phyloP scores from a whole-genome alignment of 345 rosid genomes.

The Salix suchowensis region DNA sequence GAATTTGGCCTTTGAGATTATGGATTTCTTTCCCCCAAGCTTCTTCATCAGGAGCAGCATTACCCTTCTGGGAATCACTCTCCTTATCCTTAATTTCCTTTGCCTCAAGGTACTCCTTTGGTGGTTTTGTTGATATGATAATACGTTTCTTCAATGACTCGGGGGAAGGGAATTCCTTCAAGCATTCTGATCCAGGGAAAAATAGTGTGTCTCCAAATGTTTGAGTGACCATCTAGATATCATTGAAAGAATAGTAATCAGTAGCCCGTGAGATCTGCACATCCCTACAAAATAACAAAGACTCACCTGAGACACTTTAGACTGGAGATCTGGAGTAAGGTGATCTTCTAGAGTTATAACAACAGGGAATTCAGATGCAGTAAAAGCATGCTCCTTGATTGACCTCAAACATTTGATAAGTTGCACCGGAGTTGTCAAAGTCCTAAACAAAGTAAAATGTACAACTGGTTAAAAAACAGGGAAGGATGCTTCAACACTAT shows the following conservation, averaged over 20 bases:
- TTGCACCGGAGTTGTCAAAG: constrained; percentile 78
- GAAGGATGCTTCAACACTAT: neutral
- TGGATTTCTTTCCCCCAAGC: constrained; percentile 82
- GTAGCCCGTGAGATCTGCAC: neutral
- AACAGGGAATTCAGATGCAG: constrained; percentile 77
- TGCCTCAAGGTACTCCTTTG: constrained; percentile 70
- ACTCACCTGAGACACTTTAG: constrained; percentile 78
- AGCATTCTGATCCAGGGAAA: constrained; percentile 65
- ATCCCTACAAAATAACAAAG: neutral
- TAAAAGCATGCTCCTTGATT: constrained; percentile 71
- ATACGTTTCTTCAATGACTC: constrained; percentile 57
- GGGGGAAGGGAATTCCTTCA: constrained; percentile 79
- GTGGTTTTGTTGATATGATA: constrained; percentile 93
- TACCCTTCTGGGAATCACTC: constrained; percentile 40
- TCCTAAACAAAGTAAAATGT: constrained; percentile 43
- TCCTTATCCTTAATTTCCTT: constrained; percentile 39
- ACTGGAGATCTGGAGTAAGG: constrained; percentile 75
- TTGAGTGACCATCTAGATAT: constrained; percentile 67
- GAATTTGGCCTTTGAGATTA: constrained; percentile 25
- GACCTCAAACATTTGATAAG: constrained; percentile 62
- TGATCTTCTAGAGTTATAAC: constrained; percentile 96
- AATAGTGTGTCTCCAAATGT: constrained; percentile 80
- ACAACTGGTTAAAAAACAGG: neutral
- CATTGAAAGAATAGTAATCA: constrained; percentile 14
- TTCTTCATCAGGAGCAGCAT: constrained; percentile 31